Evolutionary conservation across 2,329 filamentous ascomycete genomes (phyloP).

Genomic region (Colletotrichum musae): DNA sequence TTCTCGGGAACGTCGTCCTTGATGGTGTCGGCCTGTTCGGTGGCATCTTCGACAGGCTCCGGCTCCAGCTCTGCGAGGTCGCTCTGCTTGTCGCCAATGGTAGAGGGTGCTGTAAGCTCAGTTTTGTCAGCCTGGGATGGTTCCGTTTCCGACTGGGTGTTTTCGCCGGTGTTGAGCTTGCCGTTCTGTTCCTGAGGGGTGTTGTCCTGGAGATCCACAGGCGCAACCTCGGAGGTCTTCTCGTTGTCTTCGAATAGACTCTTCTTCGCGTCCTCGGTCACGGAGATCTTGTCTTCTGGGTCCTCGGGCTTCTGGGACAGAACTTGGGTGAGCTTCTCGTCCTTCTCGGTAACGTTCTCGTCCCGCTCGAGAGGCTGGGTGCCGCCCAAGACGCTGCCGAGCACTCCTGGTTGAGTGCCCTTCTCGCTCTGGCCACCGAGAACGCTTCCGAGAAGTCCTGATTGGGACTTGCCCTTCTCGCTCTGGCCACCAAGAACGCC

Average conservation of each 20-base stretch:
- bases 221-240: conserved; percentile 40
- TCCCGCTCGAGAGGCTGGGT: conserved; percentile 33
- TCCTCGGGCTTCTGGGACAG: conserved; percentile 36
- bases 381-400: conserved; percentile 32
- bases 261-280: conserved; percentile 41
- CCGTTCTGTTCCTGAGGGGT: conserved; percentile 25
- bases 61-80: conserved; percentile 38
- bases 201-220: conserved; percentile 39
- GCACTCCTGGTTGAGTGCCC: conserved; percentile 14
- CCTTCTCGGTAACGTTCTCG: conserved; percentile 35
- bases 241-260: conserved; percentile 40
- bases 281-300: conserved; percentile 26
- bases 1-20: conserved; percentile 36
- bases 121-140: conserved; percentile 40
- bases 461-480: conserved; percentile 18
- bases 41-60: conserved; percentile 32
- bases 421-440: conserved; percentile 28
- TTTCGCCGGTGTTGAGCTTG: conserved; percentile 38
- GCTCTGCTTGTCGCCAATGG: conserved; percentile 23
- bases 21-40: conserved; percentile 8
- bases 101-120: conserved; percentile 37
- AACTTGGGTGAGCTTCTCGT: conserved; percentile 36
- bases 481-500: conserved; percentile 15
- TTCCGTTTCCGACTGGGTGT: conserved; percentile 40
- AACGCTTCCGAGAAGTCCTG: conserved; percentile 26